These are phyloP conservation scores for Ambrosia hybrid DNA, from an alignment of 140 eudicot genomes.

Conservation along the genomic window DNA sequence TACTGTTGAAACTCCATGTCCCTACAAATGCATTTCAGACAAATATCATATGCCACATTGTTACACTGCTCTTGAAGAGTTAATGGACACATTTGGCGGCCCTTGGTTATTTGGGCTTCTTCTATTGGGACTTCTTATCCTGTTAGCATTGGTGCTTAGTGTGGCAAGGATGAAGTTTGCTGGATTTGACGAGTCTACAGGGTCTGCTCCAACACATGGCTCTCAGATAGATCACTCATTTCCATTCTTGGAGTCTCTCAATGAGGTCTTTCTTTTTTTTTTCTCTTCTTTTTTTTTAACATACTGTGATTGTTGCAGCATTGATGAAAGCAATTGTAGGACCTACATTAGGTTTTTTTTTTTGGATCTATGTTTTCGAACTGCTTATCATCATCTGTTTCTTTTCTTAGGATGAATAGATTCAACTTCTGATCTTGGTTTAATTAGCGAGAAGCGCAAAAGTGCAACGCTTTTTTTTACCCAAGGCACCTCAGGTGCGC, in stretches of 20 bases:
- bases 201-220: conserved; percentile 82
- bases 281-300: background rate
- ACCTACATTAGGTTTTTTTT: background rate
- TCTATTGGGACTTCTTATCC: conserved; percentile 75
- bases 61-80: conserved; percentile 92
- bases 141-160: conserved; percentile 88
- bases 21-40: conserved; percentile 84
- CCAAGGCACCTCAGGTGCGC: too few species aligned
- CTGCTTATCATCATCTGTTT: background rate
- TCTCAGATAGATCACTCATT: conserved; percentile 97
- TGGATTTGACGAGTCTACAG: conserved; percentile 85
- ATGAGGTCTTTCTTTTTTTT: too few species aligned
- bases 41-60: conserved; percentile 97
- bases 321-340: background rate
- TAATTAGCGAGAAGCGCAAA: too few species aligned
- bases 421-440: background rate
- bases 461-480: too few species aligned
- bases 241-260: conserved; percentile 94
- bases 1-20: conserved; percentile 81
- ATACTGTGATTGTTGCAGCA: background rate
- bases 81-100: conserved; percentile 94
- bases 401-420: background rate
- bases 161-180: conserved; percentile 95
- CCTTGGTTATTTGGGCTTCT: conserved; percentile 93
- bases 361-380: background rate